phyloP scores from a whole-genome alignment of 768 basidiomycete species.

The Mycena olivaceomarginata region DNA sequence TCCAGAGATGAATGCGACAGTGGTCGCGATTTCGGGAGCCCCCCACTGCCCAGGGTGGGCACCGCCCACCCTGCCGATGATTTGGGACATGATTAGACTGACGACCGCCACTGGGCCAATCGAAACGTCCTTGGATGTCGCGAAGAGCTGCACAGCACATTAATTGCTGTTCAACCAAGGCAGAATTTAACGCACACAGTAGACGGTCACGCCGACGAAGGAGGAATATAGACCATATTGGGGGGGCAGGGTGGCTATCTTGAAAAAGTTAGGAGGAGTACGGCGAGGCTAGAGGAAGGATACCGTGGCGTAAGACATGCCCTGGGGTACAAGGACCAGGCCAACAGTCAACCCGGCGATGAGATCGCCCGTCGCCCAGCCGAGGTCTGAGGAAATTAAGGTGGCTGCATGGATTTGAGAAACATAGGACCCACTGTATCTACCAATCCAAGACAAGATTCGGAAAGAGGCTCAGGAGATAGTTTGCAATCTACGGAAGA shows the following conservation, averaged over 20 bases:
- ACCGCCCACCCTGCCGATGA: conserved; percentile 80
- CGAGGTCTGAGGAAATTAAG: conserved; percentile 67
- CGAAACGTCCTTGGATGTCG: conserved; percentile 98
- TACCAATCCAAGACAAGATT: conserved; percentile 90
- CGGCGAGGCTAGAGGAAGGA: conserved; percentile 11
- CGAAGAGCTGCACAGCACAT: conserved; percentile 81
- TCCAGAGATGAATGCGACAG: conserved; percentile 90
- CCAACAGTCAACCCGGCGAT: conserved; percentile 96
- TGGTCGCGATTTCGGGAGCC: conserved; percentile 87
- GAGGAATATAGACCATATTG: conserved; percentile 97
- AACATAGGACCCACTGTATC: conserved; percentile 81
- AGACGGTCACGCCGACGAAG: conserved; percentile 90
- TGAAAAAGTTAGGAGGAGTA: not conserved
- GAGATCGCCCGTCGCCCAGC: conserved; percentile 91
- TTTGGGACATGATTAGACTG: conserved; percentile 91
- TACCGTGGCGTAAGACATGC: conserved; percentile 92
- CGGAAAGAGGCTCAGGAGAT: conserved; percentile 87
- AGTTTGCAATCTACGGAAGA: conserved; percentile 71
- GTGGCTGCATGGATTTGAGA: conserved; percentile 1
- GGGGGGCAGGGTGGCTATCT: conserved; percentile 90
- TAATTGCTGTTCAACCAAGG: conserved; percentile 14
- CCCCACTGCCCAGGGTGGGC: conserved; percentile 75
- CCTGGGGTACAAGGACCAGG: conserved; percentile 95
- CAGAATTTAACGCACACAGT: conserved; percentile 75
- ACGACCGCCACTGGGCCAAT: conserved; percentile 99